phyloP scores from a whole-genome alignment of 371 early-diverging fungal species.

The Smittium culicis region DNA sequence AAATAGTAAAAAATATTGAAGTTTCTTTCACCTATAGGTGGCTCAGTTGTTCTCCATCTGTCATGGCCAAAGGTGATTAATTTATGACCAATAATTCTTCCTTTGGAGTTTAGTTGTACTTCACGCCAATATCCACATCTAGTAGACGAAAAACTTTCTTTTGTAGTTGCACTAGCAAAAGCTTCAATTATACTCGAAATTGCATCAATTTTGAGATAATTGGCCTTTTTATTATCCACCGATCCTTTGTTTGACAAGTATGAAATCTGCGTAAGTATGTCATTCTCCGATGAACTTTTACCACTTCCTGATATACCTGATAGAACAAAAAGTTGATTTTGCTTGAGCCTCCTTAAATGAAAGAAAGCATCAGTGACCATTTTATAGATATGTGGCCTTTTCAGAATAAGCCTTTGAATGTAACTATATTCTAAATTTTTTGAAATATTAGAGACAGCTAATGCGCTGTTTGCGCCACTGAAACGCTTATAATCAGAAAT shows the following conservation, averaged over 20 bases:
- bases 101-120: slow-evolving; percentile 69
- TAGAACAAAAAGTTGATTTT: slow-evolving; percentile 62
- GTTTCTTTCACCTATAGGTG: slow-evolving; percentile 52
- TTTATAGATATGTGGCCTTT: slow-evolving; percentile 26
- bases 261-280: slow-evolving; percentile 50
- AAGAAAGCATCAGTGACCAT: slow-evolving; percentile 41
- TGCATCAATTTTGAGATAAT: slow-evolving; percentile 61
- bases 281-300: slow-evolving; percentile 51
- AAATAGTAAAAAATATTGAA: slow-evolving; percentile 86
- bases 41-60: slow-evolving; percentile 48
- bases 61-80: slow-evolving; percentile 78
- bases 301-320: slow-evolving; percentile 78
- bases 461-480: slow-evolving; percentile 12
- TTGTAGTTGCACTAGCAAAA: slow-evolving; percentile 68
- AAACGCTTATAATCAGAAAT: background rate
- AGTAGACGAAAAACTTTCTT: slow-evolving; percentile 58
- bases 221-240: slow-evolving; percentile 51
- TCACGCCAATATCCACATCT: slow-evolving; percentile 74
- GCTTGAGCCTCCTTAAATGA: slow-evolving; percentile 68
- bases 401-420: background rate
- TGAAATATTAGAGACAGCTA: slow-evolving; percentile 16
- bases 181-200: slow-evolving; percentile 58
- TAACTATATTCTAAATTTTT: slow-evolving; percentile 19
- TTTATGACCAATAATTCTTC: slow-evolving; percentile 75
- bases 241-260: slow-evolving; percentile 49